Evolutionary conservation across 148 eudicot species (phyloP), one percentile per base, ranked within the genome.

Genomic region (Chenopodium album): DNA sequence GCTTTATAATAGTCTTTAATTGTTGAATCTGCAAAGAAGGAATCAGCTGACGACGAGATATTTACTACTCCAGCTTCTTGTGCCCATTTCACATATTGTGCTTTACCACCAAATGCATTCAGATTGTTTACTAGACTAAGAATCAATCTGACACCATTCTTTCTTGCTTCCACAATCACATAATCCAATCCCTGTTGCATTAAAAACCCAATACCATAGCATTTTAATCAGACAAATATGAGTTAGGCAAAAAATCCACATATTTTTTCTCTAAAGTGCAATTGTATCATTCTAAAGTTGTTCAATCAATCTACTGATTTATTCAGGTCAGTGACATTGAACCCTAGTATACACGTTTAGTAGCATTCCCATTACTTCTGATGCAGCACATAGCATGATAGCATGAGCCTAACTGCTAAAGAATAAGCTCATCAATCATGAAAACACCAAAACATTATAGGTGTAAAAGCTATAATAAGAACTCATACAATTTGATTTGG

Each of bases 121-220:
- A 89, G 75, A 82, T 90, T 90, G 82, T 90, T 90, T 23, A 89
- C 93, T 52, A 90, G 84, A 76, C 90, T 86, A 22, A 90, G 91
- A 50, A 90, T 89, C 31, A 90, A 74, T 64, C 89, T 68, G 71
- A 90, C 82, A 12, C 87, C 67, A 50, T 86, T 83, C 77, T 78
- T 89, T 80, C 91, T 90, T 17, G 93, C 93, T 86, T 90, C 91
- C 56, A 85, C 83, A n/a, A 90, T 72, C 76, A 89, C 88, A 84
- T 83, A 91, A 85, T 89, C 91, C 78, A 91, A 78, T 73, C 85
- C 93, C 93, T 90, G 87, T 29, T 9, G 64, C 28, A 29, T 5
- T 34, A 76, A 34, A 63, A 75, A 4, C 3, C 3, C 26, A 73
- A 41, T 4, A 20, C 14, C 46, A 13, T n/a, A 80, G 47, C 74